phyloP scores from a whole-genome alignment of 2,329 filamentous ascomycete genomes.

The Macrophomina tecta region DNA sequence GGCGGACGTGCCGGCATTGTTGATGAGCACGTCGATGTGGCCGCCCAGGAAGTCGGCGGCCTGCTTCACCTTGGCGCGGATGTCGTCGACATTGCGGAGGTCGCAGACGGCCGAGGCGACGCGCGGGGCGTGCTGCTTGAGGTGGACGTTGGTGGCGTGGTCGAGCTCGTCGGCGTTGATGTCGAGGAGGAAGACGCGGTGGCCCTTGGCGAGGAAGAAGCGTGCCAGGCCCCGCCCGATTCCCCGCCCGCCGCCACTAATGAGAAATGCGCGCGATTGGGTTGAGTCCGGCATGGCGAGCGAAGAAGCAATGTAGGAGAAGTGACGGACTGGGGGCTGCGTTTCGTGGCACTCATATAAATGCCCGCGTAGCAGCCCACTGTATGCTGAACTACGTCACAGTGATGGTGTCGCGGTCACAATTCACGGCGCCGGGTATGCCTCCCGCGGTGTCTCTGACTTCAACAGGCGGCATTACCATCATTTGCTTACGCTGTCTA shows the following conservation, averaged over 20 bases:
- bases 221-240: constrained; percentile 56
- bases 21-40: constrained; percentile 48
- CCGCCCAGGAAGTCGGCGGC: constrained; percentile 53
- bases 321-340: no score
- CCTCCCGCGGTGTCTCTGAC: no score
- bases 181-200: constrained; percentile 48
- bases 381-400: not conserved
- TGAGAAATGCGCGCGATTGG: constrained; percentile 39
- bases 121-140: constrained; percentile 37
- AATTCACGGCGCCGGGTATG: no score
- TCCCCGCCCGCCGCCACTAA: constrained; percentile 54
- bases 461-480: no score
- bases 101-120: constrained; percentile 50
- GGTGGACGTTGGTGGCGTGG: constrained; percentile 36
- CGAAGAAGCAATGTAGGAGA: no score
- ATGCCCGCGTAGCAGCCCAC: not conserved
- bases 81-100: constrained; percentile 50
- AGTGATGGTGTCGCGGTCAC: not conserved
- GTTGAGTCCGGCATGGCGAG: not conserved
- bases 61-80: constrained; percentile 48
- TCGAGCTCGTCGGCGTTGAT: constrained; percentile 40
- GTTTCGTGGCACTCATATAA: no score
- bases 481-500: no score
- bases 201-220: constrained; percentile 48
- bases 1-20: constrained; percentile 34